Evolutionary conservation across 2,329 filamentous ascomycete species (phyloP).

Genomic region (Colletotrichum filicis): DNA sequence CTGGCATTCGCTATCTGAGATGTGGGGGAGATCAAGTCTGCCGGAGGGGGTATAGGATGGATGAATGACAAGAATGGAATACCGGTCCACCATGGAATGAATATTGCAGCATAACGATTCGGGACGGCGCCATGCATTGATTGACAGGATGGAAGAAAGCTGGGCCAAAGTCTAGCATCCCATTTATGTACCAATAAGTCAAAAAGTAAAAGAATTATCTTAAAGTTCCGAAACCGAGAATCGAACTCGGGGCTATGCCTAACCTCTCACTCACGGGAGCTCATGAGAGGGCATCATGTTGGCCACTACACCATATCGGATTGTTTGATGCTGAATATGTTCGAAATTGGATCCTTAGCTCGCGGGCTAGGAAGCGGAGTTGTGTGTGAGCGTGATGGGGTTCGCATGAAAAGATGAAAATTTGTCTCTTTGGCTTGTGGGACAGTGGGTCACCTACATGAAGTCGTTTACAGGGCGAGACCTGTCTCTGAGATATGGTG

Average conservation of each 20-base stretch:
- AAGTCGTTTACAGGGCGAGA: not conserved
- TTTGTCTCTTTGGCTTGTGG: not conserved
- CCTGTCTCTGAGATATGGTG: not conserved
- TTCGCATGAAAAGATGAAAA: not conserved
- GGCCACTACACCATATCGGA: constrained; percentile 28
- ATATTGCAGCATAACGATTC: not conserved
- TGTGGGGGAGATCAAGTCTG: too few species aligned
- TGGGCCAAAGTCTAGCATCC: not conserved
- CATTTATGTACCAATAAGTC: not conserved
- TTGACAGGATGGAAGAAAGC: not conserved
- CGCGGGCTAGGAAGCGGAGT: too few species aligned
- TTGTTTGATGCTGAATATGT: not conserved
- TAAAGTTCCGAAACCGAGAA: constrained; percentile 16
- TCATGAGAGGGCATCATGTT: constrained; percentile 26
- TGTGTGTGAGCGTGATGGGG: not conserved
- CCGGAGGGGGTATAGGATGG: not conserved
- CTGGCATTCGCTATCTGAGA: too few species aligned
- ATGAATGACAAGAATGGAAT: not conserved
- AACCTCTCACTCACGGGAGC: not conserved
- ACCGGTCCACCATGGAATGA: not conserved
- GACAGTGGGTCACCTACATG: not conserved
- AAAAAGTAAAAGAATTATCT: not conserved
- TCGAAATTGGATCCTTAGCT: too few species aligned
- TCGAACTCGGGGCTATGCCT: constrained; percentile 26
- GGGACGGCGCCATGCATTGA: not conserved